phyloP scores from a whole-genome alignment of 2,329 filamentous ascomycete genomes.

The Fusarium nanum region DNA sequence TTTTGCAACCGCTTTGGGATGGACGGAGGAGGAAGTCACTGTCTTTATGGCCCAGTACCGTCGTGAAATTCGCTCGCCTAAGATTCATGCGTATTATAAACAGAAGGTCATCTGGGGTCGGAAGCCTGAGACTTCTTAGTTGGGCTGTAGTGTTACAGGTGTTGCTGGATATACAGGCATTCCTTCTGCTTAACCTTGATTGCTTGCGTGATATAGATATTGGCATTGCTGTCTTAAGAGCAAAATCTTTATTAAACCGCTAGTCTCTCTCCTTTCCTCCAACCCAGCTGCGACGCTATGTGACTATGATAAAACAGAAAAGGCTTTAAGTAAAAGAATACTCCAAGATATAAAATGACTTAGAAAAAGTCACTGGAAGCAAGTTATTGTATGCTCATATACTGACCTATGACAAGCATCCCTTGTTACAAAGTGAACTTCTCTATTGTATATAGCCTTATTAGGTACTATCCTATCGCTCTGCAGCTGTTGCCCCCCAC shows the following conservation, averaged over 20 bases:
- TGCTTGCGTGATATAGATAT: rapidly evolving
- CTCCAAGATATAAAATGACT: too few relatives aligned
- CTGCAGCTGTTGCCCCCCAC: too few relatives aligned
- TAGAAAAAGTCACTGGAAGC: too few relatives aligned
- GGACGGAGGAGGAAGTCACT: not conserved
- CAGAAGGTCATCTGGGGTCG: slow-evolving; percentile 17
- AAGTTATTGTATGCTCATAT: too few relatives aligned
- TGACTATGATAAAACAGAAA: too few relatives aligned
- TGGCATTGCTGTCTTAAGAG: rapidly evolving
- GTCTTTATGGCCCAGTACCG: not conserved
- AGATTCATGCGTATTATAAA: slow-evolving; percentile 11
- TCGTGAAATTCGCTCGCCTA: not conserved
- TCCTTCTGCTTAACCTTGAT: rapidly evolving
- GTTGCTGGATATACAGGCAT: rapidly evolving
- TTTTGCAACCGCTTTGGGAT: not conserved
- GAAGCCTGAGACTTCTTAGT: not conserved
- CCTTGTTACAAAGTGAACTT: too few relatives aligned
- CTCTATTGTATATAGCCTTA: too few relatives aligned
- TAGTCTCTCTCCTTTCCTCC: too few relatives aligned
- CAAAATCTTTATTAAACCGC: not conserved
- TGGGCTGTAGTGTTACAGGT: not conserved
- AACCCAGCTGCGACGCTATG: too few relatives aligned
- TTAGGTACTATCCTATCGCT: too few relatives aligned
- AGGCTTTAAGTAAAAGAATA: too few relatives aligned
- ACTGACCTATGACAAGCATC: too few relatives aligned